Conservation (phyloP, 1,139 yeast species). For the Groenewaldozyma auringiensis region DNA sequence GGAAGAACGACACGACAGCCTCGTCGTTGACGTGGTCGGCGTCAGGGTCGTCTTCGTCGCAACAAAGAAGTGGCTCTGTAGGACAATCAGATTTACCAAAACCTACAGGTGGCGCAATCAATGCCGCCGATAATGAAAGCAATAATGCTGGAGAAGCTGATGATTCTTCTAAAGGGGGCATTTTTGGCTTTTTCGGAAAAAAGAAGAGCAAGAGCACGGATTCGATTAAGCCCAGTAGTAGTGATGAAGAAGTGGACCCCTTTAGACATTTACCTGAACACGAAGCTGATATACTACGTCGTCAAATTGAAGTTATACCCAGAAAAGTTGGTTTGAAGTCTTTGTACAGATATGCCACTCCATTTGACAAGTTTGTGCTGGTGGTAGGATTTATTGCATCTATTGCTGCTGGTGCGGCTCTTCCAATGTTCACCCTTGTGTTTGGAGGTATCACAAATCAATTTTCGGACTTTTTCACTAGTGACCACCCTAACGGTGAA, state of each 20-base stretch:
- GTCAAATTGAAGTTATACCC: conserved; percentile 26
- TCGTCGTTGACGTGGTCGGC: no score
- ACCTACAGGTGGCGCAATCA: no score
- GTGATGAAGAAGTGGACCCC: conserved; percentile 15
- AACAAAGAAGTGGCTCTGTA: no score
- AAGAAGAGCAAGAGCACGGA: no score
- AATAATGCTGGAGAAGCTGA: no score
- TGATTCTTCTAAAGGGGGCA: no score
- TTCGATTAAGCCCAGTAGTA: no score
- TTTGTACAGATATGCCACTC: conserved; percentile 32
- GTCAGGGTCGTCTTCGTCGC: no score
- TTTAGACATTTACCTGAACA: conserved; percentile 25
- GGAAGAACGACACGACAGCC: no score
- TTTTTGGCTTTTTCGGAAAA: no score
- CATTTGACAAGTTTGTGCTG: conserved; percentile 24
- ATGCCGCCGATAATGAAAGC: no score
- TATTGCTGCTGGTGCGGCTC: conserved; percentile 33
- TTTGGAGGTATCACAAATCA: conserved; percentile 35
- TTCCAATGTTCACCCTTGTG: conserved; percentile 36
- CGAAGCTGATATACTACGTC: conserved; percentile 29
- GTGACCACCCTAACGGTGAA: conserved; percentile 21
- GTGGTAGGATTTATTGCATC: conserved; percentile 28
- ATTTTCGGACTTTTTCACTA: conserved; percentile 30
- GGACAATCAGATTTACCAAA: no score
- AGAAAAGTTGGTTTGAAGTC: conserved; percentile 26